phyloP scores from a whole-genome alignment of 306 rosid genomes.

The Neltuma alba region DNA sequence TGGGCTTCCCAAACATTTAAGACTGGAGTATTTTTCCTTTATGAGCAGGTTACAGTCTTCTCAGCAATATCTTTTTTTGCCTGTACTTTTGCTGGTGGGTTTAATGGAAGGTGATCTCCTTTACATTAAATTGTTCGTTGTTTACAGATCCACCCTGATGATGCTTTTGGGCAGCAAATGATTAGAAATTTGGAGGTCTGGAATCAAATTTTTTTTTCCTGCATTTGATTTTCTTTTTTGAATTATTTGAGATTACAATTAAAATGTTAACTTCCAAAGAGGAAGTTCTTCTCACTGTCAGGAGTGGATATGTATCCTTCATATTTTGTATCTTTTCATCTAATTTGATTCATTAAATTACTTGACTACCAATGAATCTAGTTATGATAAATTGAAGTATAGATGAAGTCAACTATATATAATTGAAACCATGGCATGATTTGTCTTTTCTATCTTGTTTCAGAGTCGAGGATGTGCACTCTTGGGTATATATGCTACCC shows the following conservation, averaged over 20 bases:
- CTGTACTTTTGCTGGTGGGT: not conserved
- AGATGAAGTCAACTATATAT: not conserved
- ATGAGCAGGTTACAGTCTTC: constrained; percentile 82
- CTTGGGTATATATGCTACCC: constrained; percentile 74
- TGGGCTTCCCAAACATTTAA: constrained; percentile 86
- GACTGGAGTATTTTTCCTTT: constrained; percentile 82
- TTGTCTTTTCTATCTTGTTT: constrained; percentile 19
- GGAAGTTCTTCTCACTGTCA: not conserved
- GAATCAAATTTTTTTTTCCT: not conserved
- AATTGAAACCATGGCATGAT: constrained; percentile 17
- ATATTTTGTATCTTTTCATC: not conserved
- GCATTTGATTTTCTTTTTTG: not conserved
- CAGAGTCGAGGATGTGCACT: constrained; percentile 90
- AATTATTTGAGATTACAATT: constrained; percentile 2
- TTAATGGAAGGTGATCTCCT: constrained; percentile 29
- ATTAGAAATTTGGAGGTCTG: constrained; percentile 89
- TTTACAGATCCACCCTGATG: constrained; percentile 87
- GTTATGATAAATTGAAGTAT: not conserved
- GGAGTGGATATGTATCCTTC: not conserved
- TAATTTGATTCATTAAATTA: constrained; percentile 2
- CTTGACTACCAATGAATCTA: not conserved
- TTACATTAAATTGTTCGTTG: constrained; percentile 36
- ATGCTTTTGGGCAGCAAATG: constrained; percentile 98
- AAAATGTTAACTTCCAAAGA: constrained; percentile 23
- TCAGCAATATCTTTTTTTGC: constrained; percentile 11